Evolutionary conservation across 768 basidiomycete species (phyloP), one percentile per base, ranked within the genome.

Genomic region (Gymnopilus dilepis): DNA sequence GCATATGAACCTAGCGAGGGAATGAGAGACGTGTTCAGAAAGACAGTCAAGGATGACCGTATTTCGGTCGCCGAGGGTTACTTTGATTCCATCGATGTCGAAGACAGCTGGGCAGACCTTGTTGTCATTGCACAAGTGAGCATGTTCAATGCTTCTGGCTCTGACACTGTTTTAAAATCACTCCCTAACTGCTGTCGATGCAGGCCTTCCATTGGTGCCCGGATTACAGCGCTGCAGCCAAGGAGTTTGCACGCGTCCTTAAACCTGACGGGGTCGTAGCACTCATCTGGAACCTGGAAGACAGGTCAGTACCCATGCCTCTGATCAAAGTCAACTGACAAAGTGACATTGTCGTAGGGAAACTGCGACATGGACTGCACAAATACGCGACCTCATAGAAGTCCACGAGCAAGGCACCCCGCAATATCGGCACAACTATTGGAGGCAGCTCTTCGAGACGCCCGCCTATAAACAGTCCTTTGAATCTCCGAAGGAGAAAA

Each of bases 151-250:
- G 2, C 34, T 15, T 30, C 22, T 41, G 2, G 9, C n/a, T 48
- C 19, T 21, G 42, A 59, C 21, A 12, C 24, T 6, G 40, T 53
- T 17, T 6, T 47, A 22, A 43, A 65, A 56, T 56, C 68, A 61
- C 2, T 50, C 40, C 40, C 28, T 48, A 59, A 8, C 41, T 59
- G 22, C 71, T 9, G 47, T 1, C 3, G 2, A 9, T 26, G 24
- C 26, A 96, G 88, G 96, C 96, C 15, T 97, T 89, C 73, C 96
- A 98, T 77, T 98, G 96, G 96, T 92, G 91, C 63, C 90, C 89
- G 9, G 85, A 95, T 71, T 90, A 87, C 70, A 83, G 86, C 47
- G 79, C 77, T 55, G 94, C 95, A 0, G 81, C 85, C 19, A 74
- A 74, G 0, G 95, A 97, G 71, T 92, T 97, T 66, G 82, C 86